Evolutionary conservation across 2,329 filamentous ascomycete species (phyloP).

Genomic region (Epichloe gansuensis): DNA sequence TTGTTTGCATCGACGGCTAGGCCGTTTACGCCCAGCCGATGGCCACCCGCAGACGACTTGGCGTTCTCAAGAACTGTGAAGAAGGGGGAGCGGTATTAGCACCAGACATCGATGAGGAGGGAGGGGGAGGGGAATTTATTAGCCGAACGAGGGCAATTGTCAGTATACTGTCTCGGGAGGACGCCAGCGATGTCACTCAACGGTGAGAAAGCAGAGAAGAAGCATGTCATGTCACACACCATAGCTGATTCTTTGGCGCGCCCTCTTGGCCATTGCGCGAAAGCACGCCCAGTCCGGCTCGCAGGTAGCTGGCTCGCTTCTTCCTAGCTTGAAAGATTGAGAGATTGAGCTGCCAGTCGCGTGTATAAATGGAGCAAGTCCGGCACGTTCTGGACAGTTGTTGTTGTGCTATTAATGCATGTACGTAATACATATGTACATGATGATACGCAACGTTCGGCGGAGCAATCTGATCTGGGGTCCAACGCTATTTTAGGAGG

Average conservation of each 20-base stretch:
- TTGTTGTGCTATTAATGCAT: too few relatives aligned
- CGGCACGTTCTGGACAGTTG: too few relatives aligned
- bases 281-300: neutral
- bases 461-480: neutral
- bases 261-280: slow-evolving; percentile 50
- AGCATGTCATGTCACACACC: slow-evolving; percentile 28
- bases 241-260: slow-evolving; percentile 59
- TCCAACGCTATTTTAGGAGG: neutral
- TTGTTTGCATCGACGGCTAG: slow-evolving; percentile 74
- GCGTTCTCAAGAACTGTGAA: slow-evolving; percentile 44
- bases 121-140: neutral
- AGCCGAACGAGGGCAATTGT: neutral
- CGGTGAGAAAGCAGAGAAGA: neutral
- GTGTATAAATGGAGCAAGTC: too few relatives aligned
- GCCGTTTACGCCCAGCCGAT: slow-evolving; percentile 89
- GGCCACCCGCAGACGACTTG: slow-evolving; percentile 56
- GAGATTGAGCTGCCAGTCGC: neutral
- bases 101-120: neutral
- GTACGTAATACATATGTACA: too few relatives aligned
- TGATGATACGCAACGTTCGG: too few relatives aligned
- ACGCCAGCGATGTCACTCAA: neutral
- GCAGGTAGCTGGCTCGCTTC: neutral
- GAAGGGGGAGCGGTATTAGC: slow-evolving; percentile 2
- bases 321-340: neutral
- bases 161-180: neutral